Evolutionary conservation across 192 early-diverging fungal species (phyloP), one percentile per base, ranked within the genome.

Genomic region (Umbelopsis sp.): DNA sequence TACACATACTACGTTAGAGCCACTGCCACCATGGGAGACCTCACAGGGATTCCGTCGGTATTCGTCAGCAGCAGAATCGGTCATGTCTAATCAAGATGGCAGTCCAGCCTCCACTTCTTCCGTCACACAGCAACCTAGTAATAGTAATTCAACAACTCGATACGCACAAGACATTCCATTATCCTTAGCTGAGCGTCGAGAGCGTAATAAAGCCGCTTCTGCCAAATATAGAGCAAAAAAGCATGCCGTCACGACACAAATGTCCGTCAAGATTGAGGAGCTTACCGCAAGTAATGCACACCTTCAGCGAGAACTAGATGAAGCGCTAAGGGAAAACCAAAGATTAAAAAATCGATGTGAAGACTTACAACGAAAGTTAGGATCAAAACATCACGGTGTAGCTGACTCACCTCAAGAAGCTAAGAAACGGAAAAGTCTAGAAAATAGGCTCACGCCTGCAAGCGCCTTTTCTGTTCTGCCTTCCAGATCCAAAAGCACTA

Each of bases 211-310:
- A 52, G 77, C 83, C 7, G 86, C 86, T 12, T 87, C 86, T 12
- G 86, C 86, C 1, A 87, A 87, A 66, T 87, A 87, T 69, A 71
- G 86, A 25, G 82, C 82, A 26, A 87, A 87, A 44, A 87, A 87
- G 26, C 56, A 62, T 32, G 56, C 56, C 10, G 56, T 34, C 56
- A 62, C 56, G 8, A 14, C 31, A 5, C 56, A 62, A 20, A 62
- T 62, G 56, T 62, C 56, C 16, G 14, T 5, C 16, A 6, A 62
- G 14, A 62, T 62, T 12, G 31, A 62, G 0, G 31, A 62, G 1
- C 31, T 62, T 1, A 20, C 31, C 7, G 31, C 24, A 11, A n/a
- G 17, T 29, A 62, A 62, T 20, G 4, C 56, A 36, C 24, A 5
- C 12, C 29, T 62, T 4, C 26, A 62, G 16, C 26, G 31, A 11